Evolutionary conservation across 2,329 filamentous ascomycete genomes (phyloP).

Genomic region (Paecilomyces formosus): DNA sequence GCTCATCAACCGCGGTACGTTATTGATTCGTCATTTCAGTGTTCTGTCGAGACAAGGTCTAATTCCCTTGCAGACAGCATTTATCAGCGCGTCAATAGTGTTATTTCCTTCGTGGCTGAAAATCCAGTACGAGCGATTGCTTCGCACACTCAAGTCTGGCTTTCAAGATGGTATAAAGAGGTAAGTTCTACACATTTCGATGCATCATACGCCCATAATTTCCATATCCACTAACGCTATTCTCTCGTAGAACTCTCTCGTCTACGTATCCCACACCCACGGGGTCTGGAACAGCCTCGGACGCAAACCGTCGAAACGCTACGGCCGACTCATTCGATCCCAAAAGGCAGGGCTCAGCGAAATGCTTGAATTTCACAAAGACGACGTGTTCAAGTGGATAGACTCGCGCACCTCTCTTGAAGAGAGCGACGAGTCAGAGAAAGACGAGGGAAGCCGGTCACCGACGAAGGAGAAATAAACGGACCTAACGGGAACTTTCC

Average conservation of each 20-base stretch:
- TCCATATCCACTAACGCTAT: not conserved
- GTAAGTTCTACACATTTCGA: constrained; percentile 24
- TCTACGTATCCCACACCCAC: constrained; percentile 71
- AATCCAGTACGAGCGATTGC: constrained; percentile 70
- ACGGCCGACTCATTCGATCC: constrained; percentile 47
- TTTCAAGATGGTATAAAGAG: constrained; percentile 75
- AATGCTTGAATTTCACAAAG: constrained; percentile 49
- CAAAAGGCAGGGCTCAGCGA: constrained; percentile 42
- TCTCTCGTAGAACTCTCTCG: constrained; percentile 53
- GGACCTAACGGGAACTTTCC: not conserved
- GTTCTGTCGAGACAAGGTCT: constrained; percentile 2
- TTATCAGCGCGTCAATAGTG: constrained; percentile 59
- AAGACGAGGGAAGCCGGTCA: constrained; percentile 5
- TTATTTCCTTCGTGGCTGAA: constrained; percentile 75
- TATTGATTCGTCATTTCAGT: not conserved
- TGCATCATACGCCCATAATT: not conserved
- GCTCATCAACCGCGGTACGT: constrained; percentile 64
- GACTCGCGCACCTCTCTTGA: constrained; percentile 24
- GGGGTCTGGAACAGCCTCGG: constrained; percentile 63
- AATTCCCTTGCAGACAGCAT: constrained; percentile 41
- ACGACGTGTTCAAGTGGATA: constrained; percentile 43
- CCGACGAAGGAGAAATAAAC: not conserved
- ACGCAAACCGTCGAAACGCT: constrained; percentile 50
- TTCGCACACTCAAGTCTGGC: constrained; percentile 60
- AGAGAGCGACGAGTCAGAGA: constrained; percentile 19